Base-by-base conservation (phyloP, 169 alveolate species). In the Perkinsus marinus region DNA sequence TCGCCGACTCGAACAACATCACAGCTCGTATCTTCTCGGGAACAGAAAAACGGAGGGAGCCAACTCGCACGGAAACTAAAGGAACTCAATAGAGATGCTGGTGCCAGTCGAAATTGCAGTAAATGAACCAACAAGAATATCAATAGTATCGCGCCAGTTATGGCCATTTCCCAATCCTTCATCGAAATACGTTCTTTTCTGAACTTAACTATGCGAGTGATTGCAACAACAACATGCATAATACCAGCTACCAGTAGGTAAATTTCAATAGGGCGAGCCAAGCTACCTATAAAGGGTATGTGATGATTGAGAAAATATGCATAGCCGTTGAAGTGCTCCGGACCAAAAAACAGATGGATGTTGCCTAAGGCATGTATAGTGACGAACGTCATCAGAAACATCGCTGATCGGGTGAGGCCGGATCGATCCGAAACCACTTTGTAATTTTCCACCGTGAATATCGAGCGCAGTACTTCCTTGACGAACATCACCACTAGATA, bases 321-420 rank as follows among this genome's bases (percentile, higher is more conserved):
- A 47, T 34, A 89, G 43, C 47, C 47, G 91, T 37, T 89, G 91
- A 37, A 34, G 47, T 89, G 37, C 39, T 34, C 91, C 10, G 91
- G 30, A 36, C 47, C 93, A 43, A 46, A 68, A 93, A 92, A 92
- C 39, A 92, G 91, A 92, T 92, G 94, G 26, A 92, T 90, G 89
- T 92, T 92, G 19, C 94, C 94, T 26, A 92, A 91, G 0, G 94
- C 94, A 37, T 92, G 94, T 69, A 92, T 89, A 41, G 91, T 92
- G 9, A 92, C 91, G 92, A 92, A 92, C 41, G 91, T 92, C 89
- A 92, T 68, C 91, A 92, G 68, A 89, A 92, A 38, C 68, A 92
- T 91, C 34, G 94, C 94, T 39, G 93, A 90, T 47, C 94, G 94
- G 69, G 94, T 92, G 89, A 92, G 91, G 19, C 94, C 94, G 30